Evolutionary conservation across 768 basidiomycete species (phyloP), one percentile per base, ranked within the genome.

Genomic region (Melanogaster broomeanus): DNA sequence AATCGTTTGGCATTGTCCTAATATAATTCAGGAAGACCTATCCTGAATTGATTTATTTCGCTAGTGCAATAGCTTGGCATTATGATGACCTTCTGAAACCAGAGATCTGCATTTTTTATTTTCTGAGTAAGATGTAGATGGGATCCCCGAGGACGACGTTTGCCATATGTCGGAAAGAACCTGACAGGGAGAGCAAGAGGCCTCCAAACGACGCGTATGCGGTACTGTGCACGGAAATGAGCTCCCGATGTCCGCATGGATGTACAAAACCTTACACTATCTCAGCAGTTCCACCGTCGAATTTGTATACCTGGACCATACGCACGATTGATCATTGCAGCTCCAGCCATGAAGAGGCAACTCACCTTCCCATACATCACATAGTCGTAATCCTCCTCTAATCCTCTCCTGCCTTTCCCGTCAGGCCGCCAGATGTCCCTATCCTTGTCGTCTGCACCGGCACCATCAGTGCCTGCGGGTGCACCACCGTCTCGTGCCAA

Each of bases 161-260:
- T 30, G 90, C 85, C 79, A 99, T 80, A 73, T 98, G 94, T 51
- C 97, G 83, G 72, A 85, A 94, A 28, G 86, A 91, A 2, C 97
- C 97, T 25, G 92, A 87, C 45, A 99, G 73, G 0, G 97, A 93
- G 85, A 99, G 86, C 34, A 99, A 77, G 16, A 99, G 78, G 19
- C 97, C 97, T 35, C 97, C 97, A 54, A 97, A 99, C 8, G 96
- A 98, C 38, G 90, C 88, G 68, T 98, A 99, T 18, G 87, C 96
- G 24, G 95, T 97, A 46, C 95, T 98, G 60, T 42, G 16, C 35
- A 48, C 18, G 31, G 30, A 16, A 15, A 24, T 53, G 10, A 53
- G 50, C 38, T 19, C n/a, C 28, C 12, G 41, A 43, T 48, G 46
- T 21, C 43, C 46, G 22, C 18, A 39, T 35, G 21, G 16, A 42